Conservation (phyloP, 2,329 filamentous ascomycete genomes). For the Trichophyton mentagrophytes region DNA sequence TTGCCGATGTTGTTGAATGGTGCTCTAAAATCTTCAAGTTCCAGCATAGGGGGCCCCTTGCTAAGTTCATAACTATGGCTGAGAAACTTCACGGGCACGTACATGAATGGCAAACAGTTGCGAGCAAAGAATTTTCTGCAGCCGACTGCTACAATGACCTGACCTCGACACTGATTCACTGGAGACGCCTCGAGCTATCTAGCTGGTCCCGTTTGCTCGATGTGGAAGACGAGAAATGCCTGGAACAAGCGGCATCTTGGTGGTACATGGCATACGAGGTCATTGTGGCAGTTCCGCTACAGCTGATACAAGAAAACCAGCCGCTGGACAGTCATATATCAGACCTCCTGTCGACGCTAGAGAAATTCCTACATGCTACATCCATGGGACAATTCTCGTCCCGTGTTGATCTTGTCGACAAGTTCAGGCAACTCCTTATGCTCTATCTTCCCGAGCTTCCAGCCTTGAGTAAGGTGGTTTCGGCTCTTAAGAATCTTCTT, state of each 20-base stretch:
- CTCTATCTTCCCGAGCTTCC: constrained; percentile 49
- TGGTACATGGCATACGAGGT: constrained; percentile 95
- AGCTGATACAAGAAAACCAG: constrained; percentile 46
- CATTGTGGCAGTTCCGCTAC: constrained; percentile 61
- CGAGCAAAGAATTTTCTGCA: constrained; percentile 64
- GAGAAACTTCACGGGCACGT: constrained; percentile 78
- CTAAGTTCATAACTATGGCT: constrained; percentile 69
- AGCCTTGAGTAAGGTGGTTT: constrained; percentile 44
- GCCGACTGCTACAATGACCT: constrained; percentile 59
- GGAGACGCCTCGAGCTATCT: constrained; percentile 80
- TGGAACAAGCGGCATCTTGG: constrained; percentile 73
- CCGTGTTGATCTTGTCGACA: constrained; percentile 56
- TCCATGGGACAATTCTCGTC: constrained; percentile 68
- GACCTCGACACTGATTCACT: constrained; percentile 69
- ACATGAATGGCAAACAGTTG: constrained; percentile 91
- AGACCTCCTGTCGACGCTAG: constrained; percentile 61
- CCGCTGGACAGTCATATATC: constrained; percentile 52
- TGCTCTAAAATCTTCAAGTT: constrained; percentile 66
- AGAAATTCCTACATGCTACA: constrained; percentile 65
- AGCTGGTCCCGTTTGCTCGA: constrained; percentile 88
- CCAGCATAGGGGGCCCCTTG: constrained; percentile 67
- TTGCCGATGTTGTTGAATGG: constrained; percentile 62
- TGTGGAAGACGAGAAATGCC: constrained; percentile 62
- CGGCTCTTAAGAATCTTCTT: constrained; percentile 64
- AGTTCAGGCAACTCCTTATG: constrained; percentile 51